A percentile compares a stretch with the other conserved stretches of the same genome.
Conservation (phyloP, 371 early-diverging fungal species). For the Mucor saturninus region DNA sequence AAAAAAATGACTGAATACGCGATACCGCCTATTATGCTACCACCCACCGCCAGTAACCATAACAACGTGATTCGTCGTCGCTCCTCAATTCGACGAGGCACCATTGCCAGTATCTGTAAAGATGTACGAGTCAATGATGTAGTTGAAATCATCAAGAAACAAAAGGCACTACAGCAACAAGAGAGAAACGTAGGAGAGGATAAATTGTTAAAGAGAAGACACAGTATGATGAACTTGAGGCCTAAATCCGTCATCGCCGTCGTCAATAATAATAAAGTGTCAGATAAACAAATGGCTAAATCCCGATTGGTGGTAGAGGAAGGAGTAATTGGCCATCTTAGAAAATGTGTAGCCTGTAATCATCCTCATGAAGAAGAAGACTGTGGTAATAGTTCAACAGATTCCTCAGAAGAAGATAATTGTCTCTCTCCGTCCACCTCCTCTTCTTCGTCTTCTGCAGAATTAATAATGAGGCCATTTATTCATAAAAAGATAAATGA, state of each 20-base stretch:
- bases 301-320: constrained; percentile 19
- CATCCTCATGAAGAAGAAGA: too few species aligned
- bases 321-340: constrained; percentile 3
- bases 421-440: background rate
- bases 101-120: constrained; percentile 29
- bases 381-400: background rate
- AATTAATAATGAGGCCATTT: background rate
- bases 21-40: background rate
- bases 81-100: constrained; percentile 27
- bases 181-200: background rate
- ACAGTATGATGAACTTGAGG: constrained; percentile 23
- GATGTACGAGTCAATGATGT: constrained; percentile 22
- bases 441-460: background rate
- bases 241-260: too few species aligned
- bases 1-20: constrained; percentile 6
- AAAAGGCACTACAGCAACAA: constrained; percentile 11
- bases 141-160: constrained; percentile 15
- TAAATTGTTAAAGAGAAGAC: constrained; percentile 20
- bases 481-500: too few species aligned
- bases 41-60: constrained; percentile 10
- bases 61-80: constrained; percentile 11
- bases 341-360: constrained; percentile 20
- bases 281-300: constrained; percentile 8
- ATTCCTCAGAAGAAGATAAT: background rate
- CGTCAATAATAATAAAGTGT: background rate